Evolutionary conservation across 2,329 filamentous ascomycete genomes (phyloP).

Genomic region (Hypoxylon sp.): DNA sequence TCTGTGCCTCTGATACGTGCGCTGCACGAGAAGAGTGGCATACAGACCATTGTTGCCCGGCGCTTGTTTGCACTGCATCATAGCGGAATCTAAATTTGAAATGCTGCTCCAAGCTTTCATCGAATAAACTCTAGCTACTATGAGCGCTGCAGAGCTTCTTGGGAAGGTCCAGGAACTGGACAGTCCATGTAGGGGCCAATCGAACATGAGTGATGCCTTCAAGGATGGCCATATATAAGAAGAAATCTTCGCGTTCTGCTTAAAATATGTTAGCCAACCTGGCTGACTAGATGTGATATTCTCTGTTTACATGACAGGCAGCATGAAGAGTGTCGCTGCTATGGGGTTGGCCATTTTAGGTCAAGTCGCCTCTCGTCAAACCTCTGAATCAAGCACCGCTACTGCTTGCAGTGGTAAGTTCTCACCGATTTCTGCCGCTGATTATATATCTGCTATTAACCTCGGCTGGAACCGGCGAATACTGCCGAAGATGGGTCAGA

Average conservation of each 20-base stretch:
- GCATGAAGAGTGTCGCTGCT: not conserved
- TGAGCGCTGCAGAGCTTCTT: not conserved
- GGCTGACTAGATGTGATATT: not conserved
- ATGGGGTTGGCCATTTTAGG: not conserved
- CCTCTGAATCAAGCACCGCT: not conserved
- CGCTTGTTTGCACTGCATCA: not conserved
- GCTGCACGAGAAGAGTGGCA: not conserved
- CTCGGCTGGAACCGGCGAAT: slow-evolving; percentile 66
- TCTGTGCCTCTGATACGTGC: not conserved
- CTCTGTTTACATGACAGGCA: not conserved
- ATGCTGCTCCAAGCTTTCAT: not conserved
- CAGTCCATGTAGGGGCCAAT: no score
- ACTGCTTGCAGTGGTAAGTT: slow-evolving; percentile 57
- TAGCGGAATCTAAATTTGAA: not conserved
- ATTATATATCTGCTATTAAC: slow-evolving; percentile 62
- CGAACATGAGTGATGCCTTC: no score
- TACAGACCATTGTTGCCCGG: not conserved
- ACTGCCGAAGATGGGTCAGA: slow-evolving; percentile 50
- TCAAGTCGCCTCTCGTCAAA: not conserved
- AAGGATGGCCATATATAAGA: no score
- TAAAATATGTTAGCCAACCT: not conserved
- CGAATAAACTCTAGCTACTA: not conserved
- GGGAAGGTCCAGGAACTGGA: not conserved
- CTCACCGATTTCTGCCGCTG: slow-evolving; percentile 58
- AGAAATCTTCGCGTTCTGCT: not conserved